Evolutionary conservation across 2,329 filamentous ascomycete genomes (phyloP).

Genomic region (Xylaria sp.): DNA sequence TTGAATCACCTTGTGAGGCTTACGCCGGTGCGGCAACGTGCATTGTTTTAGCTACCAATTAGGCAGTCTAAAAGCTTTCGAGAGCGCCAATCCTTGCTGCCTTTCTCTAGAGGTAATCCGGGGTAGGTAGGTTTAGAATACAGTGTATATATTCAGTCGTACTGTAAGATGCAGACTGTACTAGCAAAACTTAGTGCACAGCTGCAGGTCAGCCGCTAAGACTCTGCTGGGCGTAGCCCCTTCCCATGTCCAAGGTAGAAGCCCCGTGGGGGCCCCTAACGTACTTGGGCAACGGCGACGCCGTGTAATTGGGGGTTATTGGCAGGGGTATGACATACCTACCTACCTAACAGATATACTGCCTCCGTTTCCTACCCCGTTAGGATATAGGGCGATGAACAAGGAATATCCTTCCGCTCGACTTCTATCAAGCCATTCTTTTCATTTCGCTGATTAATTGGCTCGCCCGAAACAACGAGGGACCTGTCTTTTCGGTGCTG

Average conservation of each 20-base stretch:
- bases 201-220: conserved; percentile 5
- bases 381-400: neutral
- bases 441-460: neutral
- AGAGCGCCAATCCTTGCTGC: neutral
- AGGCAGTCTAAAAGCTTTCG: neutral
- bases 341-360: neutral
- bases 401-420: neutral
- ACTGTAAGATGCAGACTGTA: neutral
- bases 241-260: neutral
- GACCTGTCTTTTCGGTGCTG: neutral
- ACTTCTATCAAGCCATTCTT: neutral
- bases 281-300: neutral
- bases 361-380: neutral
- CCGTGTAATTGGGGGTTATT: neutral
- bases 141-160: neutral
- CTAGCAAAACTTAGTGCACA: neutral
- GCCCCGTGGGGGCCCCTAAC: neutral
- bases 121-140: conserved; percentile 8
- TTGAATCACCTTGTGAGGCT: conserved; percentile 3
- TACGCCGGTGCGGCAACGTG: conserved; percentile 14
- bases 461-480: neutral
- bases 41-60: neutral
- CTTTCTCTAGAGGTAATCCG: conserved; percentile 2
- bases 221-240: neutral
- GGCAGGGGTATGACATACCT: neutral